phyloP scores from a whole-genome alignment of 345 rosid genomes.

The Draba incana region DNA sequence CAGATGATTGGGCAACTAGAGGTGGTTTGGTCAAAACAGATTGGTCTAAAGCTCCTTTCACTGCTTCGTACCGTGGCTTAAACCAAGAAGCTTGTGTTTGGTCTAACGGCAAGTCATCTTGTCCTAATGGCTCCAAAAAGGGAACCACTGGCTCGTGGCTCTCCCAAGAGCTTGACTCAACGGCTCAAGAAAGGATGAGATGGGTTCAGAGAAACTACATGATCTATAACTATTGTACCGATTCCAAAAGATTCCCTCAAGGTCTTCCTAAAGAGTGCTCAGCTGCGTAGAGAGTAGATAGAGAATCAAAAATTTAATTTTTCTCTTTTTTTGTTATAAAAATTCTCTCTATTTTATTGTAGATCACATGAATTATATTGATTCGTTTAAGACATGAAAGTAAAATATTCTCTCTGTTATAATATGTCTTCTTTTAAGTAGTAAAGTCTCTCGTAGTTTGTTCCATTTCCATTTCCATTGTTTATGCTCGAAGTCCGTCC shows the following conservation, averaged over 20 bases:
- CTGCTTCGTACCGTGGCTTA: conserved; percentile 57
- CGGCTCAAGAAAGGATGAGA: conserved; percentile 50
- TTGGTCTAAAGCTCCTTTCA: conserved; percentile 67
- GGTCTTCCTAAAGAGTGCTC: conserved; percentile 62
- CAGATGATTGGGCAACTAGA: conserved; percentile 67
- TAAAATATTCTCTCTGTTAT: conserved; percentile 15
- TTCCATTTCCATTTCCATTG: not conserved
- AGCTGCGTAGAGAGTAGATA: conserved; percentile 35
- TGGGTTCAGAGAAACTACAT: conserved; percentile 65
- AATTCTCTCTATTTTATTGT: conserved; percentile 30
- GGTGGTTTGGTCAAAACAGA: conserved; percentile 65
- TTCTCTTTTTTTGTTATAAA: not conserved
- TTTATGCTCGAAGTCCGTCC: not conserved
- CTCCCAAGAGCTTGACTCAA: conserved; percentile 51
- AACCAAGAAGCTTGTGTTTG: conserved; percentile 53
- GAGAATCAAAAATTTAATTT: not conserved
- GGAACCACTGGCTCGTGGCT: conserved; percentile 38
- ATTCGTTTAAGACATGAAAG: conserved; percentile 9
- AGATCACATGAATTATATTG: conserved; percentile 24
- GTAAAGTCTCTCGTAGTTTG: conserved; percentile 23
- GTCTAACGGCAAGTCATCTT: conserved; percentile 47
- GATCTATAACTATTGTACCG: conserved; percentile 63
- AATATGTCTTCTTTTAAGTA: not conserved
- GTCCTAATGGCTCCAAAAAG: conserved; percentile 27
- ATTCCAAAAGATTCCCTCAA: conserved; percentile 54